Conservation (phyloP, 306 rosid species). For the Geum urbanum region DNA sequence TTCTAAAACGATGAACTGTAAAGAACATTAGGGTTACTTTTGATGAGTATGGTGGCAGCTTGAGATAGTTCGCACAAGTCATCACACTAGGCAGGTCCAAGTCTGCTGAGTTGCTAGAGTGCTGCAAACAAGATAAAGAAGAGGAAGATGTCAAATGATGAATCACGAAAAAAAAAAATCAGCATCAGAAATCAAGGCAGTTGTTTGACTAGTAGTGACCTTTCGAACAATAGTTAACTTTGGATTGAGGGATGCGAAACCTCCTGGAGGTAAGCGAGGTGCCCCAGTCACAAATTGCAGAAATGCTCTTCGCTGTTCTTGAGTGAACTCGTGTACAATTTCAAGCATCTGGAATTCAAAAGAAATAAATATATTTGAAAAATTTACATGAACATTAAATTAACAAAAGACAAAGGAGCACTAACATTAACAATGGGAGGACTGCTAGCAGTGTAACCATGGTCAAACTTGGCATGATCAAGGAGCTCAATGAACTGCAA, state of each 20-base stretch:
- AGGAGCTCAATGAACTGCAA: conserved; percentile 69
- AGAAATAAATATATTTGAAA: conserved; percentile 11
- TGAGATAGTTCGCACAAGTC: conserved; percentile 98
- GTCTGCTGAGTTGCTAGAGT: conserved; percentile 59
- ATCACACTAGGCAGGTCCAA: conserved; percentile 93
- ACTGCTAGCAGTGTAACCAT: conserved; percentile 96
- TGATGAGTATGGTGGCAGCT: conserved; percentile 92
- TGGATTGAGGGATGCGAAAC: conserved; percentile 93
- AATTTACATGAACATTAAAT: conserved; percentile 1
- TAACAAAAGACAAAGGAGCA: conserved; percentile 11
- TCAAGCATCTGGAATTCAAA: conserved; percentile 68
- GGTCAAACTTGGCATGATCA: conserved; percentile 89
- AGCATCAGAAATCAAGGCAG: neutral
- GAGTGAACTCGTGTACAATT: conserved; percentile 63
- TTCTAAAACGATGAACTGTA: neutral
- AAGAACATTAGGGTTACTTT: conserved; percentile 45
- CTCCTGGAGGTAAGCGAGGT: conserved; percentile 95
- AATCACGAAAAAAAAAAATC: neutral
- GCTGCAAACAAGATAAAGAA: conserved; percentile 46
- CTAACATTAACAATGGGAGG: conserved; percentile 77
- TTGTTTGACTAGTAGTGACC: conserved; percentile 33
- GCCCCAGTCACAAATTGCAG: conserved; percentile 97
- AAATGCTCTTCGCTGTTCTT: conserved; percentile 70
- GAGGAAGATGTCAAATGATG: conserved; percentile 10
- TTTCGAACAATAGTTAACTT: conserved; percentile 91